A percentile compares a stretch with the other conserved stretches of the same genome.
Conservation (phyloP, 2,329 filamentous ascomycete species). For the Aspergillus clavatus region DNA sequence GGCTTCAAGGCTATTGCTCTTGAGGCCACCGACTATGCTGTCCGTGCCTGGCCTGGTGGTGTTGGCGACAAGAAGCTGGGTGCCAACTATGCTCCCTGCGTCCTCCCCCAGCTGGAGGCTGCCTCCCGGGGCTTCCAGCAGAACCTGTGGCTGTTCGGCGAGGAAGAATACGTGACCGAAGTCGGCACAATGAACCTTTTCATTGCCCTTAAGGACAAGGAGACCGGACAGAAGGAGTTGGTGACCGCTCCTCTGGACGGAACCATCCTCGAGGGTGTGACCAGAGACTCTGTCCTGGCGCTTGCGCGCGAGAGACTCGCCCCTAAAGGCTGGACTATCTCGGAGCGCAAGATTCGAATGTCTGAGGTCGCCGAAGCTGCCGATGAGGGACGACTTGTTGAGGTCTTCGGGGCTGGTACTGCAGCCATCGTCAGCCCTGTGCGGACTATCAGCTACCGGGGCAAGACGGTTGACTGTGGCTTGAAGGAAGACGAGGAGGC, state of each 20-base stretch:
- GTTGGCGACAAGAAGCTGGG: conserved; percentile 98
- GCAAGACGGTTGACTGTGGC: conserved; percentile 74
- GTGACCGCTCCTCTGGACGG: conserved; percentile 94
- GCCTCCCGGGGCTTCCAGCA: conserved; percentile 92
- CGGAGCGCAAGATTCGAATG: conserved; percentile 92
- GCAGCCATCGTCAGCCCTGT: conserved; percentile 92
- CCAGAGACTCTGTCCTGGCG: conserved; percentile 80
- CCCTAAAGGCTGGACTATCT: conserved; percentile 82
- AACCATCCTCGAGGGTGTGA: conserved; percentile 93
- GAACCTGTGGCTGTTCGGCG: conserved; percentile 95
- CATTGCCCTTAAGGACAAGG: conserved; percentile 74
- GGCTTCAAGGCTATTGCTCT: conserved; percentile 96
- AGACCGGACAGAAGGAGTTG: conserved; percentile 85
- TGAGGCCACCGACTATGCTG: conserved; percentile 93
- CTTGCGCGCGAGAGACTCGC: conserved; percentile 78
- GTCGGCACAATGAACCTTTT: conserved; percentile 99
- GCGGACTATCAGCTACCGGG: conserved; percentile 83
- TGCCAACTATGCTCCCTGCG: conserved; percentile 98
- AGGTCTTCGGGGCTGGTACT: conserved; percentile 91
- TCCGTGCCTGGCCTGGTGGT: conserved; percentile 95
- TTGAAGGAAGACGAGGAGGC: conserved; percentile 77
- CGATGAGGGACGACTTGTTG: conserved; percentile 77
- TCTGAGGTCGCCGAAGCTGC: conserved; percentile 74
- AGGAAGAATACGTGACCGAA: conserved; percentile 93
- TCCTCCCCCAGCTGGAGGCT: conserved; percentile 91